These are phyloP conservation scores for Stentor roeselii DNA, from an alignment of 73 alveolate genomes.

Conservation along the genomic window DNA sequence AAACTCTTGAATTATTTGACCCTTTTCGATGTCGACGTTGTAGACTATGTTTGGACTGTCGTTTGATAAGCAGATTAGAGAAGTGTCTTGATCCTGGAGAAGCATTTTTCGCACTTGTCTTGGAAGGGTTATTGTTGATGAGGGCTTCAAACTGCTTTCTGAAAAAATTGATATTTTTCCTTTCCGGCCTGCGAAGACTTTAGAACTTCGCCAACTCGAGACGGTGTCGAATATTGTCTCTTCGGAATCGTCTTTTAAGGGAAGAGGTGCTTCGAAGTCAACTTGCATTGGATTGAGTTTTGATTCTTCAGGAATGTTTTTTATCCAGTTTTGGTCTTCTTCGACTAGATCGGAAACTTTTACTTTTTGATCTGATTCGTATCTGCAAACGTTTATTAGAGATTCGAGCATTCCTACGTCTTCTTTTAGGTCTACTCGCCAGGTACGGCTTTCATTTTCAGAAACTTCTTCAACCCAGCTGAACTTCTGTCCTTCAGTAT, in stretches of 20 bases:
- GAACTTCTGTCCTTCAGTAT: not conserved
- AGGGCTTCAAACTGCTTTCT: not conserved
- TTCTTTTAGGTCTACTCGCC: not conserved
- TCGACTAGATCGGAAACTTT: not conserved
- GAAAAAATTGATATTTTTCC: not conserved
- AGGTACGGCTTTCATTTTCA: not conserved
- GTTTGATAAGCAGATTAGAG: not conserved
- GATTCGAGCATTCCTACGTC: not conserved
- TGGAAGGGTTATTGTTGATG: not conserved
- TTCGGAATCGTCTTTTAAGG: not conserved
- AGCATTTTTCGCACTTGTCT: not conserved
- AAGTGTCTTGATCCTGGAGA: not conserved
- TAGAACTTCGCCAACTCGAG: not conserved
- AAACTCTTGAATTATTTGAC: not conserved
- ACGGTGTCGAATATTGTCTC: not conserved
- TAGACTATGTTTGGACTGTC: not conserved
- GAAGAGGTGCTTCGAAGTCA: not conserved
- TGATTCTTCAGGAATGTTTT: not conserved
- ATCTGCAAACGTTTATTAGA: not conserved
- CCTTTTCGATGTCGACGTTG: not conserved
- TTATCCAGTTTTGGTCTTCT: conserved; percentile 11
- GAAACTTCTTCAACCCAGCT: conserved; percentile 22
- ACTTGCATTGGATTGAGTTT: not conserved
- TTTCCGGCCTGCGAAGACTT: not conserved
- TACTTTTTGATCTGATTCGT: not conserved